Conservation (phyloP, 371 early-diverging fungal genomes). For the Mortierella sp. region DNA sequence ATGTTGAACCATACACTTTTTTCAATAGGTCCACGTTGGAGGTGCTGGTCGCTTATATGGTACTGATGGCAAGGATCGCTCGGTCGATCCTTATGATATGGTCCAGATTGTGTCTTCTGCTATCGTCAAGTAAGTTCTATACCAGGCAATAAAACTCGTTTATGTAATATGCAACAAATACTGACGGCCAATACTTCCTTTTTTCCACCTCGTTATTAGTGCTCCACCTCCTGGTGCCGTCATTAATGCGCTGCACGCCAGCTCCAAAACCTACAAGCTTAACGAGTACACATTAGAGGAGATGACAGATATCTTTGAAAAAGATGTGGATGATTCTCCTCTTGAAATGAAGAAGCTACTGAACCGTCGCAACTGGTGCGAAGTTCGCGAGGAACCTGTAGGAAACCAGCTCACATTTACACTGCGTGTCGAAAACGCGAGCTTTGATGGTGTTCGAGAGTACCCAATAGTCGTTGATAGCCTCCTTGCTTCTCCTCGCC, state of each 20-base stretch:
- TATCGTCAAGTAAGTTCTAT: constrained; percentile 45
- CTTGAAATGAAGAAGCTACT: constrained; percentile 58
- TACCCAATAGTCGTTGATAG: constrained; percentile 40
- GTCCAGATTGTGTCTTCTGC: constrained; percentile 83
- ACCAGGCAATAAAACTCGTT: too few species aligned
- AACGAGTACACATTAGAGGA: constrained; percentile 63
- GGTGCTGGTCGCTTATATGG: constrained; percentile 74
- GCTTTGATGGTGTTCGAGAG: constrained; percentile 36
- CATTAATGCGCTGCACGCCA: constrained; percentile 44
- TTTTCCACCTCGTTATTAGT: constrained; percentile 11
- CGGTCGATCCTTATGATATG: constrained; percentile 78
- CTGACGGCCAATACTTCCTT: background rate
- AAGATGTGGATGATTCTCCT: constrained; percentile 61
- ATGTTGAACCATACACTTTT: background rate
- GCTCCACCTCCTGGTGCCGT: constrained; percentile 59
- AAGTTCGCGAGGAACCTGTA: constrained; percentile 27
- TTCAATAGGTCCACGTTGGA: constrained; percentile 85
- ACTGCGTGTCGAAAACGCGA: constrained; percentile 43
- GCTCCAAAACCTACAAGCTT: constrained; percentile 43
- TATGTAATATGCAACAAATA: too few species aligned
- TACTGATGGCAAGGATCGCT: constrained; percentile 63
- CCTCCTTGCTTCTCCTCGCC: constrained; percentile 6
- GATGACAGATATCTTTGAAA: constrained; percentile 60
- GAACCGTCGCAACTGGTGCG: constrained; percentile 62
- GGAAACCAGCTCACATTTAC: constrained; percentile 28